A percentile compares a stretch with the other conserved stretches of the same genome.
These are phyloP conservation scores for Neocatenulostroma microsporum DNA, from an alignment of 2,329 filamentous ascomycete species.

Conservation along the genomic window DNA sequence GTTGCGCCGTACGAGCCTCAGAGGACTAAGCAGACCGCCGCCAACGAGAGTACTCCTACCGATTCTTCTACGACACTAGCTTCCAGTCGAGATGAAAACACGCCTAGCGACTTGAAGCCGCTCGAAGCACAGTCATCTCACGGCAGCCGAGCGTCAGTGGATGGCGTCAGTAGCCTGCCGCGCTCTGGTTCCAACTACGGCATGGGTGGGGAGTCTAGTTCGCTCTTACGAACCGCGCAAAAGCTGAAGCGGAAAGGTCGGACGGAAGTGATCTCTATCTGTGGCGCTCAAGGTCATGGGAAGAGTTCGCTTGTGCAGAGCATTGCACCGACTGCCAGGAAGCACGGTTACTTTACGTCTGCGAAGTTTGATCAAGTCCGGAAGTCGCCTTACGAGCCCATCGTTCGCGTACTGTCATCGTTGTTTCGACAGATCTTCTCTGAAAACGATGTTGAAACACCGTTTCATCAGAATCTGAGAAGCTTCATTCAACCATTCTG, in stretches of 20 bases:
- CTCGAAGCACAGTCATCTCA: slow-evolving; percentile 13
- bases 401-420: slow-evolving; percentile 53
- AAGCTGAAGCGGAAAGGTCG: slow-evolving; percentile 48
- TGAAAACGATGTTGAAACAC: slow-evolving; percentile 53
- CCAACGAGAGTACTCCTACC: slow-evolving; percentile 5
- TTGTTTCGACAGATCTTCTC: slow-evolving; percentile 59
- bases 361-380: slow-evolving; percentile 54
- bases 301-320: slow-evolving; percentile 55
- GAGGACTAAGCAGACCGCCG: slow-evolving; percentile 3
- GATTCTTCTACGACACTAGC: too few species aligned
- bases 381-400: slow-evolving; percentile 54
- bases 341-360: slow-evolving; percentile 52
- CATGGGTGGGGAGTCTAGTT: slow-evolving; percentile 16
- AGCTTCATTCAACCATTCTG: slow-evolving; percentile 51
- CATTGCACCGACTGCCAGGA: slow-evolving; percentile 50
- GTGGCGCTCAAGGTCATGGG: slow-evolving; percentile 50
- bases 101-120: slow-evolving; percentile 7
- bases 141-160: slow-evolving; percentile 11
- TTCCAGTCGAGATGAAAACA: slow-evolving; percentile 5
- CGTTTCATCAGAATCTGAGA: slow-evolving; percentile 53
- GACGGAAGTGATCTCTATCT: slow-evolving; percentile 53
- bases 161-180: slow-evolving; percentile 9
- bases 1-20: slow-evolving; percentile 17
- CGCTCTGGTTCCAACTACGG: slow-evolving; percentile 14
- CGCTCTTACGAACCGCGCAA: slow-evolving; percentile 34